Conservation (phyloP, 495 filamentous ascomycete genomes). For the Platismatia glauca region DNA sequence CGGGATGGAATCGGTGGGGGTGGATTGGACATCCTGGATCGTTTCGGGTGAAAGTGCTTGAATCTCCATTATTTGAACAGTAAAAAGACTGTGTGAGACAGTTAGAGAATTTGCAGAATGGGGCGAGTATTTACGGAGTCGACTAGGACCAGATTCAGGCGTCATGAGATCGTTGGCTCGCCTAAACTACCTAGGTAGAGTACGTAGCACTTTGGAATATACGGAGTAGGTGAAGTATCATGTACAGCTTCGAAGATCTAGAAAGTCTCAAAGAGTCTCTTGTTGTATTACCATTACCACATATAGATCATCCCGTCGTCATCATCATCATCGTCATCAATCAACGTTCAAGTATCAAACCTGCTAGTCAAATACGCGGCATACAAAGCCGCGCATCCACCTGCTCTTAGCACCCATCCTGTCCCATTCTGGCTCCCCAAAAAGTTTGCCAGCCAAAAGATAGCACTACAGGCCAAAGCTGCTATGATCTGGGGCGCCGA, state of each 20-base stretch:
- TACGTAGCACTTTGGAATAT: not conserved
- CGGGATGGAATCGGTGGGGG: slow-evolving; percentile 24
- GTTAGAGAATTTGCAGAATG: too few species aligned
- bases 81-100: not conserved
- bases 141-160: not conserved
- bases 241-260: not conserved
- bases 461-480: slow-evolving; percentile 34
- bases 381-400: slow-evolving; percentile 13
- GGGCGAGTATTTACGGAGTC: not conserved
- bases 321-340: not conserved
- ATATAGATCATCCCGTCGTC: not conserved
- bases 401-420: slow-evolving; percentile 19
- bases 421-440: slow-evolving; percentile 15
- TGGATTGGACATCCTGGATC: slow-evolving; percentile 19
- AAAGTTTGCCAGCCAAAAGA: slow-evolving; percentile 28
- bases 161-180: not conserved
- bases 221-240: not conserved
- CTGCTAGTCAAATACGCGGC: slow-evolving; percentile 15
- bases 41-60: slow-evolving; percentile 22
- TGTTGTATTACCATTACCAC: not conserved
- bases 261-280: too few species aligned
- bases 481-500: slow-evolving; percentile 42
- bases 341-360: slow-evolving; percentile 7
- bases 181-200: not conserved
- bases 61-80: slow-evolving; percentile 19